Evolutionary conservation across 257 asterid genomes (phyloP).

Genomic region (Solanum neorickii): DNA sequence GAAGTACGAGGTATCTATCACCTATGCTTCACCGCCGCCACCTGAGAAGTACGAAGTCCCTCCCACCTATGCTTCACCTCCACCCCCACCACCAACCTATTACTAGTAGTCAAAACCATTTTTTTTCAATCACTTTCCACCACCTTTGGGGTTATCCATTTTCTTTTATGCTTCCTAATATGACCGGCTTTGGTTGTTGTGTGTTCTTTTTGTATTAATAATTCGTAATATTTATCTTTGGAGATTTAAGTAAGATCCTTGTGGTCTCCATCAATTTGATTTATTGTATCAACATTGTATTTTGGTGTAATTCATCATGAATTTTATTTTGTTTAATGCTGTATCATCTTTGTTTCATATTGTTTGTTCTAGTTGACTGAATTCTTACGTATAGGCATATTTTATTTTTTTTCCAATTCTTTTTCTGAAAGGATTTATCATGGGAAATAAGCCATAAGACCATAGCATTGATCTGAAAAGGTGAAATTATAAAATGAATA

Average conservation of each 20-base stretch:
- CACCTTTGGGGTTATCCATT: neutral
- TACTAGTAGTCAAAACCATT: neutral
- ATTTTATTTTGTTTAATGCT: neutral
- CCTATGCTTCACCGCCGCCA: neutral
- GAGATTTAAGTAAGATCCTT: neutral
- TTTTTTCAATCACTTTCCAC: neutral
- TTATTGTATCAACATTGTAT: neutral
- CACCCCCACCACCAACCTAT: neutral
- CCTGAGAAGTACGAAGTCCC: neutral
- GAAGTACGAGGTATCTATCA: neutral
- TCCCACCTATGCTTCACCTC: neutral
- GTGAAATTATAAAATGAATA: neutral
- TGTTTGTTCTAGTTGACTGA: neutral
- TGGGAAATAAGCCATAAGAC: too few species aligned
- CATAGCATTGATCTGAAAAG: neutral
- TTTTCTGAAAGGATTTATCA: too few species aligned
- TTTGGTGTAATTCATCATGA: neutral
- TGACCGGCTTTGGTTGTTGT: neutral
- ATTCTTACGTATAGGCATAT: neutral
- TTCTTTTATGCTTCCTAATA: neutral
- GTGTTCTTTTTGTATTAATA: neutral
- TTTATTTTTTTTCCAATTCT: too few species aligned
- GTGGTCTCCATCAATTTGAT: neutral
- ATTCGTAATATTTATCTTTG: neutral
- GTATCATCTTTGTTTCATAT: neutral